Evolutionary conservation across 176 grass and related monocot genomes (phyloP).

Genomic region (Echinochloa phyllopogon): DNA sequence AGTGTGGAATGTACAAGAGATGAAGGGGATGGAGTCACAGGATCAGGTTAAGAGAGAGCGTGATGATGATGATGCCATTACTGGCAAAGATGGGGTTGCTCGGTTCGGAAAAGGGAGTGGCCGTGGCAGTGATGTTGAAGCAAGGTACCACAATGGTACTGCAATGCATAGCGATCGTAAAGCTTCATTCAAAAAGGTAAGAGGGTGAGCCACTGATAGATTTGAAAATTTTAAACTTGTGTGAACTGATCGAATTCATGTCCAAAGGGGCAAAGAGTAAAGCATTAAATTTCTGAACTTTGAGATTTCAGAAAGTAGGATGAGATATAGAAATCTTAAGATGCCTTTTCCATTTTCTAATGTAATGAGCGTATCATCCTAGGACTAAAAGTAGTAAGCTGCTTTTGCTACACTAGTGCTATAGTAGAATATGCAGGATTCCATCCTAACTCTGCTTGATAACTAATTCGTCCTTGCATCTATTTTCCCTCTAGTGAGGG

Average conservation of each 20-base stretch:
- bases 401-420: neutral
- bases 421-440: neutral
- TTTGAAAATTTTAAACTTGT: neutral
- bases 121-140: neutral
- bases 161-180: neutral
- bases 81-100: neutral
- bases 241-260: neutral
- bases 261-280: neutral
- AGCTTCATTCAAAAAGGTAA: slow-evolving; percentile 19
- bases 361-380: neutral
- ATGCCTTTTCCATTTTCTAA: slow-evolving; percentile 8
- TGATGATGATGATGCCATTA: neutral
- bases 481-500: neutral
- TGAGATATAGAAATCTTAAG: neutral
- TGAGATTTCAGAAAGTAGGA: neutral
- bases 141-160: neutral
- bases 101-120: neutral
- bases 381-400: neutral
- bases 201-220: neutral
- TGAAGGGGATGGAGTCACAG: neutral
- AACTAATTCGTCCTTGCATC: neutral
- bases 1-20: neutral
- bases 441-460: neutral
- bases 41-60: neutral
- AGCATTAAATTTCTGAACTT: neutral